Evolutionary conservation across 306 rosid species (phyloP).

Genomic region (Rubus parviflorus): DNA sequence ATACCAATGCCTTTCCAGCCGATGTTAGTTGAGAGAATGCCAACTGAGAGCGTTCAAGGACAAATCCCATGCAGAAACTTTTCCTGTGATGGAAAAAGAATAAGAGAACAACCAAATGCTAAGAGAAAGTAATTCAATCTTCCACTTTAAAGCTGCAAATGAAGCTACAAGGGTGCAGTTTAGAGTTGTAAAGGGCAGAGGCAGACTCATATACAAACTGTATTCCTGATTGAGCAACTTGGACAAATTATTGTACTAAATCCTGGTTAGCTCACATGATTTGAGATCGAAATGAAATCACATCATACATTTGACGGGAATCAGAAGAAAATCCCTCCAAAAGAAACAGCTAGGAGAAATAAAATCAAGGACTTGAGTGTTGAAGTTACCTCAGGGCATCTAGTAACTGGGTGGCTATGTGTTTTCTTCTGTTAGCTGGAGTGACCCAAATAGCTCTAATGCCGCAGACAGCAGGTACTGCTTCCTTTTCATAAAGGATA

Average conservation of each 20-base stretch:
- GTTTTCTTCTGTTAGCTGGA: conserved; percentile 72
- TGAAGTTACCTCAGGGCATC: conserved; percentile 70
- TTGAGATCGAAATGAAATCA: background rate
- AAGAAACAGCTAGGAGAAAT: background rate
- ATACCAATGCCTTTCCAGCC: conserved; percentile 71
- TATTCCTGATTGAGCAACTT: background rate
- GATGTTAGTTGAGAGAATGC: conserved; percentile 89
- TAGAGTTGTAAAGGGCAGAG: background rate
- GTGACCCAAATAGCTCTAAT: conserved; percentile 87
- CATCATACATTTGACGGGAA: background rate
- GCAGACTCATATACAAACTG: background rate
- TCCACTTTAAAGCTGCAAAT: background rate
- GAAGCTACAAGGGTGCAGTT: background rate
- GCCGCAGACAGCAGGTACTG: conserved; percentile 68
- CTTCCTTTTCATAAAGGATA: conserved; percentile 54
- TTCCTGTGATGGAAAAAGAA: conserved; percentile 45
- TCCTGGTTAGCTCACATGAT: background rate
- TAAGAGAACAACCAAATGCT: conserved; percentile 5
- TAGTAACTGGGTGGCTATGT: conserved; percentile 61
- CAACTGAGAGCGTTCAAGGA: conserved; percentile 52
- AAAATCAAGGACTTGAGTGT: background rate
- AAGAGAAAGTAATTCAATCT: background rate
- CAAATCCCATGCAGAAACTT: conserved; percentile 56
- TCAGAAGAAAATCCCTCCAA: background rate
- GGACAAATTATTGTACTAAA: background rate